Evolutionary conservation across 768 basidiomycete genomes (phyloP), one percentile per base, ranked within the genome.

Genomic region (Gloeopeniophorella convolvens): DNA sequence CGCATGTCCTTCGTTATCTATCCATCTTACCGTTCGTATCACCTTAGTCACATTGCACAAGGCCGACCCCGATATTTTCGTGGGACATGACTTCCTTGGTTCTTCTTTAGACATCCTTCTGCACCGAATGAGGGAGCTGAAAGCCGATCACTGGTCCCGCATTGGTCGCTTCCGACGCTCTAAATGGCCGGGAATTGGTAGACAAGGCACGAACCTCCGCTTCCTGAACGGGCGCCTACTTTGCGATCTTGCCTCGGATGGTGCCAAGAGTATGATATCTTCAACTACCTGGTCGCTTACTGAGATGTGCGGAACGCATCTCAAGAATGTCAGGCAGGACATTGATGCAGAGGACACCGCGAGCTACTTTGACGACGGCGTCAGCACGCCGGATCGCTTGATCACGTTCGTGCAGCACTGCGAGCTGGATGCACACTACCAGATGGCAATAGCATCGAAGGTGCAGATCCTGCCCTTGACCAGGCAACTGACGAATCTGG

Each of bases 241-340:
- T 4, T 93, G 92, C 56, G 96, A 99, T 65, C 76, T 99, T 30
- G 86, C 90, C 2, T 93, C 91, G 60, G 95, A 98, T 58, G 90
- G 89, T 27, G 91, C 90, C 12, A 96, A 93, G 74, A 84, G 88
- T 18, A 95, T 97, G 91, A 98, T 99, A 63, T 70, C 84, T 0
- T 98, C 96, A 3, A 97, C 92, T 4, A 98, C 96, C 1, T 99
- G 96, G 96, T 95, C 94, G 2, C 70, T 98, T 45, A 91, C 90
- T 8, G 96, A 99, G 67, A 97, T 99, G 93, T 93, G 89, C 69
- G 78, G 75, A 55, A 88, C 91, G 0, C 87, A 95, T 64, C 79
- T 99, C 55, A 84, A 85, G 55, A 78, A 79, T 51, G 83, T 86
- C 45, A 74, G 96, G 31, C 86, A 96, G 62, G 96, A 98, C 55